Evolutionary conservation across 805 yeast species (phyloP), one percentile per base, ranked within the genome.

Genomic region (Komagataella phaffii): DNA sequence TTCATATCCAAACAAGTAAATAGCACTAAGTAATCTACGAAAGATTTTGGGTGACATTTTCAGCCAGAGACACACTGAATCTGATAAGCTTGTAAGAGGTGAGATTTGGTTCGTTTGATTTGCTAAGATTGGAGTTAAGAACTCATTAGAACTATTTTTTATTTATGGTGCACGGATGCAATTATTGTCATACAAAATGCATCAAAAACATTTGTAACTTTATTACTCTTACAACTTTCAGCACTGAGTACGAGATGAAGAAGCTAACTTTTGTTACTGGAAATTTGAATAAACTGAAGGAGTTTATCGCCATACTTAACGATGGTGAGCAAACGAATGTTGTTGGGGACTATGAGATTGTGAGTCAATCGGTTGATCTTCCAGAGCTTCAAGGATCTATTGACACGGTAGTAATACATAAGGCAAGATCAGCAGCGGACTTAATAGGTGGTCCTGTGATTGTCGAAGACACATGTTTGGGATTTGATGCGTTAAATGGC

Each of bases 391-490:
- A 93, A 68, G 99, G 96, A 30, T 68, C 91, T 19, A 76, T 89
- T 49, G 83, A 82, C 46, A 86, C 85, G 51, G 91, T 93, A 46
- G 85, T 96, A 0, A 73, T 72, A 47, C 87, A 81, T 61, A 93
- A 93, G 64, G 88, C 95, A 52, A 68, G 73, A 59, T 74, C 81
- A 10, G 96, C 96, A 2, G 85, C 91, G 5, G 61, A 65, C 10
- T 62, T 77, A 7, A 64, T 81, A 24, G 51, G 65, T 56, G 93
- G 95, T 0, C 91, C 98, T 0, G 97, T 88, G 0, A 73, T 93
- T 53, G 96, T 90, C 3, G 99, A 93, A 63, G 99, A 93, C 61
- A 93, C 99, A 0, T 90, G 96, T 50, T 75, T 93, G 45, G 87
- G 85, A 3, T 93, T 85, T 66, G 76, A 76, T 49, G 96, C 95